Conservation (phyloP, 148 eudicot species). For the Silene latifolia region DNA sequence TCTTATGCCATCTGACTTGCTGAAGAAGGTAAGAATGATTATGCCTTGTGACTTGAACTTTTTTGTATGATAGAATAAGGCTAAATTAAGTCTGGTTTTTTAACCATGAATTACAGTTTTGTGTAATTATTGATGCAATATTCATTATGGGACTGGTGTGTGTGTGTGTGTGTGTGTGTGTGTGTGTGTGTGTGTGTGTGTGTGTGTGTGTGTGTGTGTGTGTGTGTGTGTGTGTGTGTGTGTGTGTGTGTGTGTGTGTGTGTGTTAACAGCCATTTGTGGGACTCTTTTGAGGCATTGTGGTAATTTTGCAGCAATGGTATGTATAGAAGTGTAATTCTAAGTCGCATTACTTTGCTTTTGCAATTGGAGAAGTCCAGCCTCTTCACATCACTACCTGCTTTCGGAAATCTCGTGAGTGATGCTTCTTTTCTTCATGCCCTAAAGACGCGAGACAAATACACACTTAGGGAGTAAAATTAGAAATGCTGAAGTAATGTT, state of each 20-base stretch:
- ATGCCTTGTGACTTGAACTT: background rate
- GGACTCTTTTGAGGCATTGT: background rate
- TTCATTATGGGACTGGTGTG: too few relatives aligned
- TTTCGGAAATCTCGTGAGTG: constrained; percentile 60
- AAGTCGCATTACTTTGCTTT: background rate
- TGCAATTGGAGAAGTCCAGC: constrained; percentile 64
- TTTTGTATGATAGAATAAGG: background rate
- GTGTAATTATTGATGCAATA: too few relatives aligned
- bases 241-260: too few relatives aligned
- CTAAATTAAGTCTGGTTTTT: too few relatives aligned
- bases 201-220: too few relatives aligned
- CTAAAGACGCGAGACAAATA: constrained; percentile 6
- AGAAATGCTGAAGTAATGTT: background rate
- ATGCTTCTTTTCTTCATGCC: constrained; percentile 7
- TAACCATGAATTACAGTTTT: too few relatives aligned
- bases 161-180: too few relatives aligned
- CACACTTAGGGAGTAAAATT: background rate
- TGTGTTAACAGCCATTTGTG: background rate
- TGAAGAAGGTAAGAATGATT: constrained; percentile 56
- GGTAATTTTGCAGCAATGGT: background rate
- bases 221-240: too few relatives aligned
- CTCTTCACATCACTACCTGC: constrained; percentile 43
- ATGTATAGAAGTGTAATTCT: background rate
- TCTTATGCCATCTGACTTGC: constrained; percentile 53
- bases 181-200: too few relatives aligned